Conservation (phyloP, 768 basidiomycete genomes). For the Macrolepiota dolichaula region DNA sequence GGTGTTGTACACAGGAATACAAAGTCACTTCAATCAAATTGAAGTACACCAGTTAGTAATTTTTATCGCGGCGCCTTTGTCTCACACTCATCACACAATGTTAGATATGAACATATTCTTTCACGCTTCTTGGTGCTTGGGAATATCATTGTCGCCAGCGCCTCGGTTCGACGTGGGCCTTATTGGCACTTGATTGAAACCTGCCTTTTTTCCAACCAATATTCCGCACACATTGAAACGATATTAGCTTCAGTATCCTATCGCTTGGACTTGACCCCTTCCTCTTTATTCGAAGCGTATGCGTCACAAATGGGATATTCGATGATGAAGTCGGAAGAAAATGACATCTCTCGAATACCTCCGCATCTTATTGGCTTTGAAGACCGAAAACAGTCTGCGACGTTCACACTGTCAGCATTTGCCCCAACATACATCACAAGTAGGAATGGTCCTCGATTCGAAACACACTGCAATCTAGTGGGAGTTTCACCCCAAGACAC, state of each 20-base stretch:
- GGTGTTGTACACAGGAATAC: constrained; percentile 47
- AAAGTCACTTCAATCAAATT: constrained; percentile 33
- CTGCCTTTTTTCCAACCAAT: constrained; percentile 37
- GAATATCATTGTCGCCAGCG: constrained; percentile 78
- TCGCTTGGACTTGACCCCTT: constrained; percentile 57
- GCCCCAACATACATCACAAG: constrained; percentile 64
- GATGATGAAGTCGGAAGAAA: constrained; percentile 40
- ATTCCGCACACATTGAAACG: constrained; percentile 39
- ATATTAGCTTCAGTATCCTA: constrained; percentile 60
- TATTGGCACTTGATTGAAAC: constrained; percentile 89
- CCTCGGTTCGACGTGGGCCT: constrained; percentile 71
- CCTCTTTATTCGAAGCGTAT: constrained; percentile 72
- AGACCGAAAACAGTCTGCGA: constrained; percentile 62
- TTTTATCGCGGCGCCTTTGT: neutral
- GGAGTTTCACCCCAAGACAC: constrained; percentile 49
- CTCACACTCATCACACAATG: neutral
- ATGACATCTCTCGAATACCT: constrained; percentile 62
- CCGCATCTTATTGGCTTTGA: constrained; percentile 74
- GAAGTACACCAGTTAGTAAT: constrained; percentile 47
- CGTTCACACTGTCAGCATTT: constrained; percentile 62
- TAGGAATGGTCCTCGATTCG: constrained; percentile 42
- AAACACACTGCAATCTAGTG: constrained; percentile 58
- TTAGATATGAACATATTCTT: constrained; percentile 72
- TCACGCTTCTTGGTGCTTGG: constrained; percentile 69
- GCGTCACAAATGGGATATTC: constrained; percentile 73